phyloP scores from a whole-genome alignment of 108 stramenopile genomes.

The Pseudonitzschia multistriata region DNA sequence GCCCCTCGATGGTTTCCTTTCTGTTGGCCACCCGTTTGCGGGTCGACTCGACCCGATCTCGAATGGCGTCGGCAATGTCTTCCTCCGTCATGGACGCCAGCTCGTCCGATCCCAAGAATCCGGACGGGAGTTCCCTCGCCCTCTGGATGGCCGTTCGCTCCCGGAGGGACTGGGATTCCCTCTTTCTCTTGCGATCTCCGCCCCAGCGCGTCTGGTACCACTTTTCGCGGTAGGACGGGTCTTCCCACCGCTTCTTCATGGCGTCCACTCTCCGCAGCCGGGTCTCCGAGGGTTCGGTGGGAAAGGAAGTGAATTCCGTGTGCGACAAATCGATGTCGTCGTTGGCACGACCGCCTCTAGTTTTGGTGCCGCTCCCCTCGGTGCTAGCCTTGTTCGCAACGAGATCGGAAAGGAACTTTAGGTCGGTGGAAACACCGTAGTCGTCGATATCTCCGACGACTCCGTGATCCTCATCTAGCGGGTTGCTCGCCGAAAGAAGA shows the following conservation, averaged over 20 bases:
- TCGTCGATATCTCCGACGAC: neutral
- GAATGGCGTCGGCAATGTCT: constrained; percentile 63
- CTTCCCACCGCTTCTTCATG: constrained; percentile 49
- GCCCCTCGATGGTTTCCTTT: constrained; percentile 20
- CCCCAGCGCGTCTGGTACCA: constrained; percentile 82
- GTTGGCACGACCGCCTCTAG: too few species aligned
- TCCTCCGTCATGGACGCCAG: constrained; percentile 58
- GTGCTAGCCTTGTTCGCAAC: neutral
- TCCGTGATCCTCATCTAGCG: constrained; percentile 4
- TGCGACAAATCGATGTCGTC: constrained; percentile 7
- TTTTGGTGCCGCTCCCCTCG: neutral
- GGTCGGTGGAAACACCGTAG: neutral
- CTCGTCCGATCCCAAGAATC: constrained; percentile 47
- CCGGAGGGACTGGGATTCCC: neutral
- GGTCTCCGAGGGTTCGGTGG: constrained; percentile 45
- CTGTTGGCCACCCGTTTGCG: constrained; percentile 25
- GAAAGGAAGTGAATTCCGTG: constrained; percentile 50
- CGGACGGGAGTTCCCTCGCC: constrained; percentile 25
- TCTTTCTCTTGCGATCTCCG: constrained; percentile 34
- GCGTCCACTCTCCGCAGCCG: constrained; percentile 50
- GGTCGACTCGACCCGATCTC: constrained; percentile 43
- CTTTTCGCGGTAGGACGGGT: constrained; percentile 58
- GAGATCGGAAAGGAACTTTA: neutral
- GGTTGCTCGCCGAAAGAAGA: neutral
- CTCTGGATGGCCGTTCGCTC: constrained; percentile 10